Conservation (phyloP, 1,284 basidiomycete genomes). For the Cronartium quercuum region DNA sequence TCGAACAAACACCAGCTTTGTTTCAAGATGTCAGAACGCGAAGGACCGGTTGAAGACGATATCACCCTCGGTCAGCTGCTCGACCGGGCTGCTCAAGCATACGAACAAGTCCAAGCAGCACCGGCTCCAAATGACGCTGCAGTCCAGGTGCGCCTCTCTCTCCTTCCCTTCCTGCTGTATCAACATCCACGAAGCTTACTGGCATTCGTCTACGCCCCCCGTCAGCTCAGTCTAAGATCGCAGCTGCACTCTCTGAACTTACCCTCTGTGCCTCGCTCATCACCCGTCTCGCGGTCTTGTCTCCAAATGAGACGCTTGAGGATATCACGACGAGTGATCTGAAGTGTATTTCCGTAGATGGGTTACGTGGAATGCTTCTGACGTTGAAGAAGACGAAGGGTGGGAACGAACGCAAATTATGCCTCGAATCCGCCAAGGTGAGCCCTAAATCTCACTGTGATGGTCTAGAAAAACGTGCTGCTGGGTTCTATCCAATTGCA, state of each 20-base stretch:
- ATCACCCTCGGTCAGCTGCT: slow-evolving; percentile 27
- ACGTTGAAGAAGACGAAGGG: slow-evolving; percentile 60
- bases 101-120: slow-evolving; percentile 19
- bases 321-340: slow-evolving; percentile 76
- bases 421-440: slow-evolving; percentile 61
- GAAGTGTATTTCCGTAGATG: slow-evolving; percentile 71
- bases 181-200: background rate
- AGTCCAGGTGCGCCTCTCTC: slow-evolving; percentile 9
- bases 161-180: background rate
- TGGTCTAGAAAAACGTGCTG: background rate
- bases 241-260: slow-evolving; percentile 41
- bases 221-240: slow-evolving; percentile 33
- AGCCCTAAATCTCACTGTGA: slow-evolving; percentile 43
- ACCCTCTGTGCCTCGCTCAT: slow-evolving; percentile 46
- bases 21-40: background rate
- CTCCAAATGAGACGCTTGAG: slow-evolving; percentile 73
- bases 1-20: too few relatives aligned
- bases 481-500: background rate
- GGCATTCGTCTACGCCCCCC: too few relatives aligned
- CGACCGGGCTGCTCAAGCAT: slow-evolving; percentile 13
- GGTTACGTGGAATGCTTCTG: slow-evolving; percentile 65
- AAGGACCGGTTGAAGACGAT: background rate
- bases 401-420: slow-evolving; percentile 58
- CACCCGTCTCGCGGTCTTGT: slow-evolving; percentile 64
- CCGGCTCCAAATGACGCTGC: slow-evolving; percentile 24